Conservation (phyloP, 495 filamentous ascomycete species). For the Trypethelium eluteriae region DNA sequence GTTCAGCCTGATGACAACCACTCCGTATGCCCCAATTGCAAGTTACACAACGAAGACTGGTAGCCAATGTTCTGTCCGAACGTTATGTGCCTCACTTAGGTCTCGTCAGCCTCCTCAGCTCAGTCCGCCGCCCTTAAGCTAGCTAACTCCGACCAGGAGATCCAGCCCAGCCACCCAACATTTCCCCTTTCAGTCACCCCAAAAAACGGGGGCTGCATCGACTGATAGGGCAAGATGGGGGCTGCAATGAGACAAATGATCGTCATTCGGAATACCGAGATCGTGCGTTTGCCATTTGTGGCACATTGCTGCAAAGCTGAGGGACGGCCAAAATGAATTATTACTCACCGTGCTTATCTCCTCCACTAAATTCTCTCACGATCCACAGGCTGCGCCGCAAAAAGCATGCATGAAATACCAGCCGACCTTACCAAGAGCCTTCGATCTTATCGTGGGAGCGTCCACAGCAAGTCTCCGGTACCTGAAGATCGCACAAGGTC, state of each 20-base stretch:
- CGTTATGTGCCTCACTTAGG: no score
- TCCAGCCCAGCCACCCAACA: background rate
- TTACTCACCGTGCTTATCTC: background rate
- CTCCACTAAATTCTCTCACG: background rate
- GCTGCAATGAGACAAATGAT: no score
- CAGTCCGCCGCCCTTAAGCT: background rate
- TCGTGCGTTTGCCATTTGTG: background rate
- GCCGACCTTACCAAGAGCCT: conserved; percentile 18
- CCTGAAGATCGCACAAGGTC: background rate
- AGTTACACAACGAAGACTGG: no score
- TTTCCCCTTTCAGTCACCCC: background rate
- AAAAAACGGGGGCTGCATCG: background rate
- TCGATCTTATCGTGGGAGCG: conserved; percentile 21
- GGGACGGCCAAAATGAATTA: no score
- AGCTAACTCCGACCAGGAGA: background rate
- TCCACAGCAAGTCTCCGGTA: conserved; percentile 8
- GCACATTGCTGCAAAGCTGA: background rate
- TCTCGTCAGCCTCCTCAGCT: background rate
- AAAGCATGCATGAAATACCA: conserved; percentile 23
- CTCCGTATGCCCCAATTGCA: no score
- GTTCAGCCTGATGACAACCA: no score
- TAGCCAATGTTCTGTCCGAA: no score
- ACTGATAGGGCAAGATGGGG: no score
- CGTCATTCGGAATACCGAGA: background rate
- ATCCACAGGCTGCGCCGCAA: background rate